Conservation (phyloP, 805 yeast species). For the Candida vaughaniae region DNA sequence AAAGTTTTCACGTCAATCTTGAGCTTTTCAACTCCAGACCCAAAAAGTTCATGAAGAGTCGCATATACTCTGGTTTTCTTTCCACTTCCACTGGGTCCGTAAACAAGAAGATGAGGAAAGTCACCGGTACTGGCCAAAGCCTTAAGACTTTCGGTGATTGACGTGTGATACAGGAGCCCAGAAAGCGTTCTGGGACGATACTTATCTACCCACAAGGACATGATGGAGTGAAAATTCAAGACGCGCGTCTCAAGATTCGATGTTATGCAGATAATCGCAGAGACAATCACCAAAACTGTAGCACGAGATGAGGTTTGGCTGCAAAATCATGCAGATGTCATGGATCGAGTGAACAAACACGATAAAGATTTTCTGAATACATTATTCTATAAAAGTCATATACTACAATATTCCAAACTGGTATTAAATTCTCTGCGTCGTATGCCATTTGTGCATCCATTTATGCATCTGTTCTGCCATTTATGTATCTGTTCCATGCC, state of each 20-base stretch:
- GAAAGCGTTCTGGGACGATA: constrained; percentile 74
- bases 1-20: constrained; percentile 90
- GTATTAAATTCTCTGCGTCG: too few species aligned
- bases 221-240: constrained; percentile 20
- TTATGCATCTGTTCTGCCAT: too few species aligned
- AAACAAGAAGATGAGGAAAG: constrained; percentile 87
- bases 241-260: too few species aligned
- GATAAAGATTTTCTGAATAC: too few species aligned
- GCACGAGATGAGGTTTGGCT: too few species aligned
- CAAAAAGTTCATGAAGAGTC: constrained; percentile 75
- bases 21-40: constrained; percentile 70
- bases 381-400: too few species aligned
- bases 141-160: constrained; percentile 59
- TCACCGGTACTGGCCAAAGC: constrained; percentile 71
- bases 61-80: constrained; percentile 91
- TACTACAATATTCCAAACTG: too few species aligned
- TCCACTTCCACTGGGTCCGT: constrained; percentile 97
- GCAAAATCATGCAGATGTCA: neutral
- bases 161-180: constrained; percentile 63
- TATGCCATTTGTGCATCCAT: too few species aligned
- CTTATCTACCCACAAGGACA: constrained; percentile 98
- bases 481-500: too few species aligned
- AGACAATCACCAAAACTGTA: too few species aligned
- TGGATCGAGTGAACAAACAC: neutral
- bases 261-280: too few species aligned